These are phyloP conservation scores for Hortaea sp. DNA, from an alignment of 2,329 filamentous ascomycete species.

Conservation along the genomic window DNA sequence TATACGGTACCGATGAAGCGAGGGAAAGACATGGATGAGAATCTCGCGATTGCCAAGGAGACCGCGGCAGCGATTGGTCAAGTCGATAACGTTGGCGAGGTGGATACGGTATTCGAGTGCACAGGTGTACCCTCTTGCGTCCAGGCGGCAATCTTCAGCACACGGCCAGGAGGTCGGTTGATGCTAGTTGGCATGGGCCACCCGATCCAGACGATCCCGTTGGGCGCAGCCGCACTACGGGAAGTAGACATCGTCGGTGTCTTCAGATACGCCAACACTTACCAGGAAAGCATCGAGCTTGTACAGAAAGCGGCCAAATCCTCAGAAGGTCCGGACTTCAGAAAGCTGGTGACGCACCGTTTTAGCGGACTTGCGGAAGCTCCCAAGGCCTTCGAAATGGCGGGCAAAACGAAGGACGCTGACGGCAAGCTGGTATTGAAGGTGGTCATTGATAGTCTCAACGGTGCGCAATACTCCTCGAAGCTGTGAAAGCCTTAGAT, in stretches of 20 bases:
- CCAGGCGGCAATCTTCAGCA: constrained; percentile 64
- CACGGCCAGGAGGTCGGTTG: constrained; percentile 59
- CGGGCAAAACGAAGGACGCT: constrained; percentile 56
- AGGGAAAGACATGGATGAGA: constrained; percentile 44
- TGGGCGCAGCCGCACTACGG: constrained; percentile 61
- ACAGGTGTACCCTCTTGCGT: constrained; percentile 67
- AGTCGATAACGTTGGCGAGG: constrained; percentile 38
- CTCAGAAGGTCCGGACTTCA: constrained; percentile 49
- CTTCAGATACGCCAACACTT: constrained; percentile 69
- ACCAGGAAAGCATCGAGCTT: constrained; percentile 57
- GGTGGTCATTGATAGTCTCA: constrained; percentile 46
- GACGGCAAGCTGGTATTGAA: constrained; percentile 61
- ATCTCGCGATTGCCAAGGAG: constrained; percentile 41
- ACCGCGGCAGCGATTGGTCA: constrained; percentile 34
- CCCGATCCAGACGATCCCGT: constrained; percentile 62
- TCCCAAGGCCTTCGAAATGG: constrained; percentile 58
- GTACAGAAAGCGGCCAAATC: constrained; percentile 35
- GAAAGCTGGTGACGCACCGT: constrained; percentile 64
- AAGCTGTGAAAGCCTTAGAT: constrained; percentile 1
- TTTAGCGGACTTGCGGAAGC: constrained; percentile 55
- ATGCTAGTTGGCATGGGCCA: constrained; percentile 74
- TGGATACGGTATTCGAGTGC: constrained; percentile 65
- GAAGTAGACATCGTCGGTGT: constrained; percentile 72
- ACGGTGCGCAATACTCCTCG: constrained; percentile 1
- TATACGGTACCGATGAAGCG: constrained; percentile 38